These are phyloP conservation scores for Botrytis galanthina DNA, from an alignment of 2,329 filamentous ascomycete species.

Conservation along the genomic window DNA sequence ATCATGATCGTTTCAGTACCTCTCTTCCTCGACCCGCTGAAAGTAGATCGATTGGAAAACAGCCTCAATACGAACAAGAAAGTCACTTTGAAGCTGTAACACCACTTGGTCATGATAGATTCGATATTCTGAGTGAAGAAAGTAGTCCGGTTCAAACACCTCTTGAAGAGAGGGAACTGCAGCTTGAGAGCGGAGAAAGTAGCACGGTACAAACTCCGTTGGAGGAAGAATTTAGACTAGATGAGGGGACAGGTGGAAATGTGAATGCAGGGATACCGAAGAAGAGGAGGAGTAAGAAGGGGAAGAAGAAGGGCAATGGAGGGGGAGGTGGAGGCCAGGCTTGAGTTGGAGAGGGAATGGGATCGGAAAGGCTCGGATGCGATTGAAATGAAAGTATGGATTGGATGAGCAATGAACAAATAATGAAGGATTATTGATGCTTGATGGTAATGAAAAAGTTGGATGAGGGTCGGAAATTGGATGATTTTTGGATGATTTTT, in stretches of 20 bases:
- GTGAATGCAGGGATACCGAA: not conserved
- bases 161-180: not conserved
- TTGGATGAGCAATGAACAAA: not conserved
- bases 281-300: not conserved
- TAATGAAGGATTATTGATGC: not conserved
- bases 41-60: not conserved
- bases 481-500: not conserved
- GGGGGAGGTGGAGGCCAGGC: not conserved
- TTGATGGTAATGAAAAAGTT: not conserved
- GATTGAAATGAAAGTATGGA: not conserved
- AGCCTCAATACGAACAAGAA: not conserved
- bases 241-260: not conserved
- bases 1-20: not conserved
- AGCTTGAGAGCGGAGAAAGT: not conserved
- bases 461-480: not conserved
- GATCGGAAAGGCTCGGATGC: not conserved
- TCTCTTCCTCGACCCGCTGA: not conserved
- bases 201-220: not conserved
- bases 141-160: not conserved
- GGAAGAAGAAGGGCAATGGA: not conserved
- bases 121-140: not conserved
- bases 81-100: not conserved
- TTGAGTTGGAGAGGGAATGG: not conserved
- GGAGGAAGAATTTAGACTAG: not conserved
- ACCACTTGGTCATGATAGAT: not conserved